These are phyloP conservation scores for Phytopythium montanum DNA, from an alignment of 352 stramenopile genomes.

Conservation along the genomic window DNA sequence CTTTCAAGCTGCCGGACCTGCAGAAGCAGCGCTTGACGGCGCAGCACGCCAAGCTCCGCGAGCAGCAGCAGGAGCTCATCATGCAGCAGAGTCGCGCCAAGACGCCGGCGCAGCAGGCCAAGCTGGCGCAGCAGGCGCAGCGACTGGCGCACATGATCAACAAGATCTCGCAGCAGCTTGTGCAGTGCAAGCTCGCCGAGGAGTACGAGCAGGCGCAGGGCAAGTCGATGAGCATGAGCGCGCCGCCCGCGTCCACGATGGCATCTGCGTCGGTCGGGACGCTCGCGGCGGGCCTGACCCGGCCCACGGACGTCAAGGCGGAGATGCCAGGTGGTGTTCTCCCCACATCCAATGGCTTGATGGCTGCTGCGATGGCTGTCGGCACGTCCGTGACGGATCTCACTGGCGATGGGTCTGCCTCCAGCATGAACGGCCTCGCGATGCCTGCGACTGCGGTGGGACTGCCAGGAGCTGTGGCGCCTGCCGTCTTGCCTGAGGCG, in stretches of 20 bases:
- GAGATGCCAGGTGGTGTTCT: constrained; percentile 14
- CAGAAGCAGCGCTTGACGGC: constrained; percentile 69
- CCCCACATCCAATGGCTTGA: constrained; percentile 7
- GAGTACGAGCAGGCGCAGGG: constrained; percentile 67
- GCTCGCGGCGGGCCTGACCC: constrained; percentile 24
- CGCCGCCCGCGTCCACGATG: constrained; percentile 18
- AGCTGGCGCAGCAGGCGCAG: constrained; percentile 70
- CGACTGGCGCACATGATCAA: constrained; percentile 80
- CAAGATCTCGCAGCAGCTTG: constrained; percentile 83
- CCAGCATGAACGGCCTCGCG: not conserved
- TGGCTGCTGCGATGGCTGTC: not conserved
- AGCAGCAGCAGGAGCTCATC: constrained; percentile 80
- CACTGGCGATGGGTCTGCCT: not conserved
- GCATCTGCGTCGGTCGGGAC: constrained; percentile 21
- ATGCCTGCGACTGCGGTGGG: not conserved
- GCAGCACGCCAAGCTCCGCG: constrained; percentile 65
- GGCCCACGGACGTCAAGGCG: constrained; percentile 28
- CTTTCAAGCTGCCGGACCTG: constrained; percentile 59
- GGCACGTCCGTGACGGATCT: not conserved
- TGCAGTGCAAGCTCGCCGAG: constrained; percentile 79
- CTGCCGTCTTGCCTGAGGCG: not conserved
- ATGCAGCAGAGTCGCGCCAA: constrained; percentile 71
- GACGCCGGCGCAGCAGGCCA: constrained; percentile 62
- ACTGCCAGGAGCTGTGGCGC: not conserved
- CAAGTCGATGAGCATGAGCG: constrained; percentile 40